Base-by-base conservation (phyloP, 108 stramenopile species). In the Cyclotella choctawhatcheeana region DNA sequence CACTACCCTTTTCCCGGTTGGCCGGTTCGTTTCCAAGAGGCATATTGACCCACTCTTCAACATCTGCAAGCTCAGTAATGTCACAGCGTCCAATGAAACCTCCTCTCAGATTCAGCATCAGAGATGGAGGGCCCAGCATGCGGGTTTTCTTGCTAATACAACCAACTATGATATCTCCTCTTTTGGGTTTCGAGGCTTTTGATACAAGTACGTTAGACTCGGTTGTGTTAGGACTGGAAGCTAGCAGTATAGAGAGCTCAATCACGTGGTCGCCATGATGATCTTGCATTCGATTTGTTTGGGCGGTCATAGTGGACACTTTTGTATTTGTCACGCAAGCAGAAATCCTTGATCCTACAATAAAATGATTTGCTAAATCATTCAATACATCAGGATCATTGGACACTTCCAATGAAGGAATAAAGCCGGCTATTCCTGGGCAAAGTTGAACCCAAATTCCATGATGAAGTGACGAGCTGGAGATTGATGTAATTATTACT, bases 11-110 rank as follows among this genome's bases (percentile, higher is more conserved):
- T 29, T 6, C 44, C 56, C 13, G 12, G 44, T n/a, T 10, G 25
- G 40, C 18, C 27, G 54, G 16, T 34, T 22, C 31, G 13, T 69
- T 79, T 14, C 90, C 93, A 30, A 96, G 63, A 0, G 95, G 95
- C 91, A 96, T 89, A 64, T 96, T 96, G 21, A 64, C 79, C 95
- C 95, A 96, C 37, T 92, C 90, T 65, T 89, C 89, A 25, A 73
- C 58, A 70, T 93, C 92, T 13, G 80, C 73, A 12, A 93, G 82
- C 40, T 96, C 92, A 14, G 91, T 89, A 44, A 96, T 89, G 52
- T 89, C 88, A 60, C 90, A 90, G 24, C 95, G 86, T 24, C 86
- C 95, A n/a, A 82, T 56, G 67, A 76, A 86, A 8, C 88, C 89
- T 10, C 84, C 92, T 45, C 91, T 84, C 17, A 96, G 61, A 53